These are phyloP conservation scores for Backusella tuberculispora DNA, from an alignment of 192 early-diverging fungal genomes.

Conservation along the genomic window DNA sequence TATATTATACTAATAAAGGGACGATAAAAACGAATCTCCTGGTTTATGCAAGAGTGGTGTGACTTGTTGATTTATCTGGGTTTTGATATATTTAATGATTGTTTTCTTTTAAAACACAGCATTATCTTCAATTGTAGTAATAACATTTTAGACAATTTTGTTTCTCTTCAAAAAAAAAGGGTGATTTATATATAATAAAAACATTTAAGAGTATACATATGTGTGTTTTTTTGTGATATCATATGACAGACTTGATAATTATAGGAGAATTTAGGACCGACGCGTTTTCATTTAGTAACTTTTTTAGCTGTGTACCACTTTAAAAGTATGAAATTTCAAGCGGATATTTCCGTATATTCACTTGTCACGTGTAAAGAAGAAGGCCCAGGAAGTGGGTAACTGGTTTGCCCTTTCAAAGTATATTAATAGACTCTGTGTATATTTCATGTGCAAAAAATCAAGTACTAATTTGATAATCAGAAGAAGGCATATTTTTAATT, in stretches of 20 bases:
- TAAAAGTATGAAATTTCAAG: conserved; percentile 4
- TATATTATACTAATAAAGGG: background rate
- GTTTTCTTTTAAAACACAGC: background rate
- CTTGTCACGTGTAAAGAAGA: conserved; percentile 7
- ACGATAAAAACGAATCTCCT: conserved; percentile 3
- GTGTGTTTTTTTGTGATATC: background rate
- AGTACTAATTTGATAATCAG: background rate
- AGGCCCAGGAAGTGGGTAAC: background rate
- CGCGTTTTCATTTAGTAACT: background rate
- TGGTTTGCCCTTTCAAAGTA: background rate
- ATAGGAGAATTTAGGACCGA: background rate
- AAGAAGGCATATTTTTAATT: background rate
- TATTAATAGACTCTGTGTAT: background rate
- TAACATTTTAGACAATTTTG: background rate
- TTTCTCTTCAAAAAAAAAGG: background rate
- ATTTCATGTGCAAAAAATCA: background rate
- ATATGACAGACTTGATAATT: background rate
- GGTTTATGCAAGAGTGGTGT: background rate
- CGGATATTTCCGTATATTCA: conserved; percentile 8
- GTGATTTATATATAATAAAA: background rate
- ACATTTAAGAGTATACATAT: background rate
- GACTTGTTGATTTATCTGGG: background rate
- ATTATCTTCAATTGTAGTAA: background rate
- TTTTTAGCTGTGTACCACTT: conserved; percentile 1
- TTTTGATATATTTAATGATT: background rate